Conservation (phyloP, 2,329 filamentous ascomycete genomes). For the Fusarium sp. region DNA sequence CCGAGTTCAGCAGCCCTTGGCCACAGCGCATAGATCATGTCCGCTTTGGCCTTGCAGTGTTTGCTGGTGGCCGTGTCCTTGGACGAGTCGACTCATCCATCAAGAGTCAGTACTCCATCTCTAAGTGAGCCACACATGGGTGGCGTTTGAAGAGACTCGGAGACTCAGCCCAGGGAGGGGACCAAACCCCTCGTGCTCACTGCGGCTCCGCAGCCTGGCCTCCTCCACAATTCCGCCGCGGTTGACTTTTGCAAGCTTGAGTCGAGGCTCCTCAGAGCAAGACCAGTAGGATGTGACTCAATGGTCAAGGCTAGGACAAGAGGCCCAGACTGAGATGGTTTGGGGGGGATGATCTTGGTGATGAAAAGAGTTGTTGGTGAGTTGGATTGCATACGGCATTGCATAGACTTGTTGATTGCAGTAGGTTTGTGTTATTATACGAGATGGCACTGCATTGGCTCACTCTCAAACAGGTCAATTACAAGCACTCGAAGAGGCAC, state of each 20-base stretch:
- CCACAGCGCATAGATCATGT: too few relatives aligned
- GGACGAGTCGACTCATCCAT: neutral
- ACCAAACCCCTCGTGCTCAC: conserved; percentile 19
- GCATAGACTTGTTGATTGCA: conserved; percentile 8
- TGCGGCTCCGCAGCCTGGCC: conserved; percentile 45
- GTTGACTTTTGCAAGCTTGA: neutral
- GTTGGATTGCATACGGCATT: neutral
- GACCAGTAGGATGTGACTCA: conserved; percentile 9
- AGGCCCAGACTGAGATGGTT: too few relatives aligned
- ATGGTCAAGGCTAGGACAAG: conserved; percentile 8
- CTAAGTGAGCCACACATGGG: neutral
- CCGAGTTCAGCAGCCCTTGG: neutral
- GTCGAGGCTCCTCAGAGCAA: neutral
- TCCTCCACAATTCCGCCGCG: conserved; percentile 34
- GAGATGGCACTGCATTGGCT: conserved; percentile 25
- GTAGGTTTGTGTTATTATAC: conserved; percentile 18
- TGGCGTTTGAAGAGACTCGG: too few relatives aligned
- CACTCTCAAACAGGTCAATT: conserved; percentile 24
- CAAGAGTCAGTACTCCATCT: neutral
- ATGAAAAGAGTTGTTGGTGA: neutral
- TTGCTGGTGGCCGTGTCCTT: neutral
- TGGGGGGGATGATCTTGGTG: neutral
- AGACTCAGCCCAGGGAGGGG: too few relatives aligned
- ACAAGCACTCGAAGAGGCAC: too few relatives aligned
- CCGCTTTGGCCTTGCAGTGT: too few relatives aligned